Evolutionary conservation across 2,329 filamentous ascomycete genomes (phyloP), one percentile per base, ranked within the genome.

Genomic region (Cercospora sp.): DNA sequence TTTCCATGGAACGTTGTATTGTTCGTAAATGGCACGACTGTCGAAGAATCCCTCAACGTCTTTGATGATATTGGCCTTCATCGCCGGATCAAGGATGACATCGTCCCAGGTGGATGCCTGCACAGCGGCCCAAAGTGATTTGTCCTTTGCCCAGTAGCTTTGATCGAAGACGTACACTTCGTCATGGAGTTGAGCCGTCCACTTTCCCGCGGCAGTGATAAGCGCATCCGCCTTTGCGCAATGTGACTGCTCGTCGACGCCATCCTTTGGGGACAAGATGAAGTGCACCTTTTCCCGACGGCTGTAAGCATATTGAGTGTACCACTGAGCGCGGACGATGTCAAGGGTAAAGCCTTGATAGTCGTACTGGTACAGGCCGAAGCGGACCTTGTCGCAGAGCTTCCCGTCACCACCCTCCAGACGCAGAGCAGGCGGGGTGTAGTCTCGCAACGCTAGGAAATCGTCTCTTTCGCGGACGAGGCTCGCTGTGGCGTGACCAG

Each of bases 1-100:
- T 67, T 83, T 83, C 82, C 82, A 84, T 0, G 82, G 81, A 6
- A 84, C 82, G 0, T 79, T 77, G 33, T 82, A 80, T n/a, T 80
- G 75, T n/a, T 77, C 72, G 71, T 84, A 84, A 3, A 81, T 70
- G 2, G 77, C 74, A 51, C 75, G 71, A 33, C 71, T 74, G 63
- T 78, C 75, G 72, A 80, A 82, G 74, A 83, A 83, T 3, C 78
- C 80, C 45, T 77, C 74, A 7, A 79, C 76, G 31, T 77, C 73
- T 18, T 67, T 61, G n/a, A 78, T 77, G 12, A 83, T 74, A 13
- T 79, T 80, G 45, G 79, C 77, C 72, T 83, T 83, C 77, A 81
- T 78, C 26, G 75, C 75, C 16, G 79, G 76, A 65, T 83, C 80
- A 10, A 84, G 74, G 45, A 84, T 83, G 26, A 83, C 81, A 65